Evolutionary conservation across 202 grass and related monocot genomes (phyloP), one percentile per base, ranked within the genome.

Genomic region (Tripidium arundinaceum): DNA sequence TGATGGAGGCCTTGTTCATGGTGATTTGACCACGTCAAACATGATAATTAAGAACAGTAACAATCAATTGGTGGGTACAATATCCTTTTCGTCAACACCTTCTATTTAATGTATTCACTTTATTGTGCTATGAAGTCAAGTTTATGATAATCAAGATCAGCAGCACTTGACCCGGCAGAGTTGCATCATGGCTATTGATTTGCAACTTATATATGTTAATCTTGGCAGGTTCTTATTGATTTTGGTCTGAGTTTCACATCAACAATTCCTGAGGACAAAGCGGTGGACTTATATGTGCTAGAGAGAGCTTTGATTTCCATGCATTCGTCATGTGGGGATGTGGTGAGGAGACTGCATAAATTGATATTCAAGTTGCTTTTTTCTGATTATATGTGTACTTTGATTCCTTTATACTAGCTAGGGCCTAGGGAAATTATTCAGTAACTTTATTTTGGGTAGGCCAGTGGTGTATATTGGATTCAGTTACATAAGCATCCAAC

Each of bases 201-300:
- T 72, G 3, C 6, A 8, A 61, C 0, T 11, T 75, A 4, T 43
- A n/a, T 63, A 21, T 84, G 55, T 83, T 74, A 26, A 76, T 74
- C 24, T 77, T 73, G 40, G 46, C 78, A 98, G 94, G 76, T 98
- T 63, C 87, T 98, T 77, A 98, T 98, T 82, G 92, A 98, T 85
- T 98, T 98, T 87, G 94, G 94, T 70, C 76, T 98, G 76, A 98
- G 90, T 70, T 92, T 98, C 84, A 98, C 81, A 77, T 98, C 94
- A 83, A 86, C 90, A 69, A 75, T 98, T 82, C 88, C 94, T 0
- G 94, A 94, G 86, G 94, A 98, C 84, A 98, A 98, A 87, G 92
- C 92, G 39, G 94, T 98, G 21, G 94, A 98, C 76, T 42, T 98
- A 12, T 98, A 98, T 86, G 91, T 98, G 65, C 79, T 98, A n/a